Evolutionary conservation across 257 asterid species (phyloP).

Genomic region (Scutellaria baicalensis): DNA sequence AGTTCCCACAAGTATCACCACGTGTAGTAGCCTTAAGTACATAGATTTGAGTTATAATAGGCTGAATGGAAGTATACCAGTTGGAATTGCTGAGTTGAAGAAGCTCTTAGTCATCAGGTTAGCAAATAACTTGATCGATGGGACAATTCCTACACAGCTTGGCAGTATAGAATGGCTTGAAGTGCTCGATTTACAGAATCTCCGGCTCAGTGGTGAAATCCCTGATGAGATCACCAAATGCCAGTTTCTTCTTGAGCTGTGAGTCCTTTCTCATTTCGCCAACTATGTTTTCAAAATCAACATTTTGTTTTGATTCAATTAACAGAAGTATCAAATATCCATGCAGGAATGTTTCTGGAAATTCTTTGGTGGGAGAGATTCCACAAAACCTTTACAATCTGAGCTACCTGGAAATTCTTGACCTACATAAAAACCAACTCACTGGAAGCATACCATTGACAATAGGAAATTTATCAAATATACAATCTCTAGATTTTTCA

Average conservation of each 20-base stretch:
- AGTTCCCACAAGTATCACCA: constrained; percentile 50
- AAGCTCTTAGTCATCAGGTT: constrained; percentile 54
- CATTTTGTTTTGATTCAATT: constrained; percentile 3
- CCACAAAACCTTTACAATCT: constrained; percentile 53
- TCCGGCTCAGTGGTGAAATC: constrained; percentile 56
- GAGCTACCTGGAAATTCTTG: constrained; percentile 61
- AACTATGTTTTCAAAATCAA: not conserved
- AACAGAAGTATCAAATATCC: not conserved
- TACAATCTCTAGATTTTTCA: constrained; percentile 63
- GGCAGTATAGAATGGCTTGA: constrained; percentile 79
- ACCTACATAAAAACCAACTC: constrained; percentile 64
- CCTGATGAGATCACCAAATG: constrained; percentile 65
- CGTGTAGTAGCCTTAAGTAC: constrained; percentile 62
- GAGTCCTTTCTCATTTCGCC: constrained; percentile 29
- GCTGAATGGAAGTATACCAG: constrained; percentile 66
- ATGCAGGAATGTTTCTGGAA: constrained; percentile 77
- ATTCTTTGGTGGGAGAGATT: constrained; percentile 51
- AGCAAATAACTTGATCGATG: constrained; percentile 57
- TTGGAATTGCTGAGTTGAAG: constrained; percentile 46
- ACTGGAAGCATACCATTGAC: constrained; percentile 59
- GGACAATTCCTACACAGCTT: constrained; percentile 55
- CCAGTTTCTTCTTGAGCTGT: constrained; percentile 83
- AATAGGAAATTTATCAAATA: constrained; percentile 54
- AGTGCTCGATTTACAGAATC: constrained; percentile 73
- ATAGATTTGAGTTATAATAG: constrained; percentile 73